Percentiles rank a stretch among this genome's conserved stretches.
These are phyloP conservation scores for Aureobasidium melanogenum DNA, from an alignment of 2,329 filamentous ascomycete species.

Conservation along the genomic window DNA sequence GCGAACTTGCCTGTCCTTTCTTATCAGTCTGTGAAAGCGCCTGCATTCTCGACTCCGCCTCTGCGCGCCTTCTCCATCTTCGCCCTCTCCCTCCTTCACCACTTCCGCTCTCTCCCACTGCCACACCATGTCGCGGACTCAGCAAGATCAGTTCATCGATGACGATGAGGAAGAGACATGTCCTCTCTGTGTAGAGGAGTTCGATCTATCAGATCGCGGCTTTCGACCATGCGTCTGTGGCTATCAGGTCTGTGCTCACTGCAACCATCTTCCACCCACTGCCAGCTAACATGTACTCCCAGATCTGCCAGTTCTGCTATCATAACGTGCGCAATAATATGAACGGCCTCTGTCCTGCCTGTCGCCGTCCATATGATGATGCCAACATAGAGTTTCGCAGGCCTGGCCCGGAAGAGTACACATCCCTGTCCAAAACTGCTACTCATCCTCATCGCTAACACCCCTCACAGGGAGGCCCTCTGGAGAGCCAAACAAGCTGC, in stretches of 20 bases:
- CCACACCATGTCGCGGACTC: conserved; percentile 38
- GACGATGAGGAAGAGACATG: conserved; percentile 53
- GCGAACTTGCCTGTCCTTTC: conserved; percentile 10
- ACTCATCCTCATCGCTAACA: not conserved
- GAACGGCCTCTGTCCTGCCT: conserved; percentile 96
- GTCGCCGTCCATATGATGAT: conserved; percentile 89
- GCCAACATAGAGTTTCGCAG: conserved; percentile 96
- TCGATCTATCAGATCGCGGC: conserved; percentile 94
- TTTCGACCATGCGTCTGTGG: conserved; percentile 96
- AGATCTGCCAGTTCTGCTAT: conserved; percentile 99
- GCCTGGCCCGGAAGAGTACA: conserved; percentile 88
- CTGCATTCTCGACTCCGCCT: not conserved
- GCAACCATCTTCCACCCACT: not conserved
- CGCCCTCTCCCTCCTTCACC: conserved; percentile 8
- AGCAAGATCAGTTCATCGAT: conserved; percentile 46
- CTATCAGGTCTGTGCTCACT: conserved; percentile 65
- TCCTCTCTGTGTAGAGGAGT: conserved; percentile 96
- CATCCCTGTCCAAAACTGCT: conserved; percentile 28
- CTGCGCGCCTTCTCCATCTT: not conserved
- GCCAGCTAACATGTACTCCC: conserved; percentile 3
- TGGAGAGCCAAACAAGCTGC: conserved; percentile 66
- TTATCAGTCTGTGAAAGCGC: not conserved
- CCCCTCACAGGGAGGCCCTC: conserved; percentile 20
- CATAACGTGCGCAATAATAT: conserved; percentile 99
- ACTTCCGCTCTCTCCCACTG: conserved; percentile 19